These are phyloP conservation scores for Kwoniella sp. DNA, from an alignment of 768 basidiomycete species.

Conservation along the genomic window DNA sequence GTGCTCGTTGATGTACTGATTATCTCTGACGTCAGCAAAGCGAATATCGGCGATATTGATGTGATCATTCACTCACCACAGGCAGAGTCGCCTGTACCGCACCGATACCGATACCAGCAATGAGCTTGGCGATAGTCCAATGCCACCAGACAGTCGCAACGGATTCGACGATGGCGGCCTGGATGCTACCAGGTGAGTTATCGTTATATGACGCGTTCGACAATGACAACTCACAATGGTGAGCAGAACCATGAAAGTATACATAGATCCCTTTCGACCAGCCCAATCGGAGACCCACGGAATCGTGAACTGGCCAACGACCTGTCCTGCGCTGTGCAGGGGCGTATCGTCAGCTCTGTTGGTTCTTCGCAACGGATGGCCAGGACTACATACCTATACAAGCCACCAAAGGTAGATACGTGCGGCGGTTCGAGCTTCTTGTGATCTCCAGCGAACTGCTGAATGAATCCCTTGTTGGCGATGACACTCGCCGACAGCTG, in stretches of 20 bases:
- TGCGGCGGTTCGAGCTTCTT: neutral
- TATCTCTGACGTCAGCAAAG: neutral
- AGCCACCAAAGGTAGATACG: conserved; percentile 26
- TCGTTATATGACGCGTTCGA: neutral
- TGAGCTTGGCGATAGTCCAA: conserved; percentile 38
- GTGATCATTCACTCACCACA: conserved; percentile 16
- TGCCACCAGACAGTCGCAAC: conserved; percentile 35
- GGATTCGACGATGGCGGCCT: conserved; percentile 37
- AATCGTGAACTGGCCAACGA: conserved; percentile 36
- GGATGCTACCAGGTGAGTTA: neutral
- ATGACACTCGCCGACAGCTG: conserved; percentile 19
- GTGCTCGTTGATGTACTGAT: conserved; percentile 41
- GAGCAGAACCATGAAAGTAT: conserved; percentile 22
- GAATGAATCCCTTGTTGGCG: conserved; percentile 28
- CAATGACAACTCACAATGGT: conserved; percentile 14
- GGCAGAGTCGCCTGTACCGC: conserved; percentile 38
- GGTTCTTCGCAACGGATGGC: neutral
- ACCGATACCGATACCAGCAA: conserved; percentile 38
- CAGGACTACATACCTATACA: conserved; percentile 12
- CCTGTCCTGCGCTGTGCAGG: conserved; percentile 32
- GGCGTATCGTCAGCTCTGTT: neutral
- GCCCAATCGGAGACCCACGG: conserved; percentile 31
- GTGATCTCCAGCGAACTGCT: conserved; percentile 5
- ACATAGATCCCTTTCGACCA: conserved; percentile 37
- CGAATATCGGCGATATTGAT: neutral